phyloP scores from a whole-genome alignment of 163 green algal genomes.

The Trebouxiophyceae sp. region DNA sequence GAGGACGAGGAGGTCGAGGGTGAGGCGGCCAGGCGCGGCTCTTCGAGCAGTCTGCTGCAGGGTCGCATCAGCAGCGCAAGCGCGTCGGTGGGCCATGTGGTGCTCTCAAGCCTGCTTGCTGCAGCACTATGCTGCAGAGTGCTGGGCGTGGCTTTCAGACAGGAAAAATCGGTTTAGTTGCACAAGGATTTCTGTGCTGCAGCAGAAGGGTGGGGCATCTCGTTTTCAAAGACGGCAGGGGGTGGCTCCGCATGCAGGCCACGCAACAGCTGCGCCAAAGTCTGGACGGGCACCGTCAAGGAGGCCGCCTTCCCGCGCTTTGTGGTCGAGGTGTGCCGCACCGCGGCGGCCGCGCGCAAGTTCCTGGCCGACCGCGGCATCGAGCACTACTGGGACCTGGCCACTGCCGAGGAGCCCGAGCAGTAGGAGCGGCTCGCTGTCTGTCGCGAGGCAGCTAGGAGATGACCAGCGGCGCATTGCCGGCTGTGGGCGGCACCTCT shows the following conservation, averaged over 20 bases:
- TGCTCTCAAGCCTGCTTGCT: background rate
- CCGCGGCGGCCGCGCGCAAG: conserved; percentile 22
- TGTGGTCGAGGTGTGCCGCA: conserved; percentile 17
- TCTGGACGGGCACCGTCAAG: conserved; percentile 61
- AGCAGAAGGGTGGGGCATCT: no score
- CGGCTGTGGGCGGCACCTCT: no score
- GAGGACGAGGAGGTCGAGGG: conserved; percentile 41
- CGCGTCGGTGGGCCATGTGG: background rate
- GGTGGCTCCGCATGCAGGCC: background rate
- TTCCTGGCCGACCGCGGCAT: conserved; percentile 47
- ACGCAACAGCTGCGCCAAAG: conserved; percentile 7
- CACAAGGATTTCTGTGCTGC: no score
- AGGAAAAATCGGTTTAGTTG: no score
- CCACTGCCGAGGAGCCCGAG: conserved; percentile 4
- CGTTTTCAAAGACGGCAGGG: no score
- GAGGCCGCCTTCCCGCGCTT: conserved; percentile 51
- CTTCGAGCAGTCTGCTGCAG: background rate
- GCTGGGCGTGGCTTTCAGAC: no score
- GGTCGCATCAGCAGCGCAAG: background rate
- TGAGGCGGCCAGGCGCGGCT: background rate
- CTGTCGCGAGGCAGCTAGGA: no score
- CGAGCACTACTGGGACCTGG: conserved; percentile 79
- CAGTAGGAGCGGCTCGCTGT: background rate
- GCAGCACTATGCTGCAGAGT: no score
- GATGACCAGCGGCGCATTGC: no score